These are phyloP conservation scores for Entomortierella chlamydospora DNA, from an alignment of 192 early-diverging fungal genomes.

Conservation along the genomic window DNA sequence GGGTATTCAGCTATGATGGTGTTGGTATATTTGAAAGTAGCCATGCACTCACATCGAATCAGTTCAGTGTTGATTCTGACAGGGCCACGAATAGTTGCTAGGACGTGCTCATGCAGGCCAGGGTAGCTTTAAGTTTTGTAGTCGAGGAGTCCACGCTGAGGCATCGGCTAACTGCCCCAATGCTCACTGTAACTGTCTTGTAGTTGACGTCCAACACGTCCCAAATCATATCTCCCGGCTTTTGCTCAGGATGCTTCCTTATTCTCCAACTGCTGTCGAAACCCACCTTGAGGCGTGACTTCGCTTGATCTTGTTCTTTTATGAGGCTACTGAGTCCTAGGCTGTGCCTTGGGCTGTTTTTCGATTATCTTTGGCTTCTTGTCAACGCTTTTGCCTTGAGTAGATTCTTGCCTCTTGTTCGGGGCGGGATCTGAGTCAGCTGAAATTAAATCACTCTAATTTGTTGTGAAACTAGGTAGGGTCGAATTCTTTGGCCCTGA, in stretches of 20 bases:
- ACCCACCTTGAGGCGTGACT: background rate
- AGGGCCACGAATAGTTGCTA: background rate
- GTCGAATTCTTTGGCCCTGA: background rate
- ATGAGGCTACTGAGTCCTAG: background rate
- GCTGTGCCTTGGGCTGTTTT: background rate
- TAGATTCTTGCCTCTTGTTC: background rate
- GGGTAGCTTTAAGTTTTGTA: background rate
- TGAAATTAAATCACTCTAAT: background rate
- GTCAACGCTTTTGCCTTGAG: background rate
- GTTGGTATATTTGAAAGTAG: slow-evolving; percentile 6
- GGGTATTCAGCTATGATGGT: background rate
- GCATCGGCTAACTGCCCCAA: background rate
- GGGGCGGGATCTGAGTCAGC: background rate
- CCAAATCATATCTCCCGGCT: background rate
- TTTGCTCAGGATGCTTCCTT: background rate
- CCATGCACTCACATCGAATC: slow-evolving; percentile 1
- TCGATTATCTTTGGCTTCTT: background rate
- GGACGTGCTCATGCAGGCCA: background rate
- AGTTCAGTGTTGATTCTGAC: slow-evolving; percentile 1
- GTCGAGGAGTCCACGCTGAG: background rate
- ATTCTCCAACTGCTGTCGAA: background rate
- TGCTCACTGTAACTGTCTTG: slow-evolving; percentile 1
- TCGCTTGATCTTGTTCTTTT: background rate
- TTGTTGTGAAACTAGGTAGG: background rate
- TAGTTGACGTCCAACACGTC: background rate